phyloP scores from a whole-genome alignment of 306 rosid species.

The Lupinus albus region DNA sequence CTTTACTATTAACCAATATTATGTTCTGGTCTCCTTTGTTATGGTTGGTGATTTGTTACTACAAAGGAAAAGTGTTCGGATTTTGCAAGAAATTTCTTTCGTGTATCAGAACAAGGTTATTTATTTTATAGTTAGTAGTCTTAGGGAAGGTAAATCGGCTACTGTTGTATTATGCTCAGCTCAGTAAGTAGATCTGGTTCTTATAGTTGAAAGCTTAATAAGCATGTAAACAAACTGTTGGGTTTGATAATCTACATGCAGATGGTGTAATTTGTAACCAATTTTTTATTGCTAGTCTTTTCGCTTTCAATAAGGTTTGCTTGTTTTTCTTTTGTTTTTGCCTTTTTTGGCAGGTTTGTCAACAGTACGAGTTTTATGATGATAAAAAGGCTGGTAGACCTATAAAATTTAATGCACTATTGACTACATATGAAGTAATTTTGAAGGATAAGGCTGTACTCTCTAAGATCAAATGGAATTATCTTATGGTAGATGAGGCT shows the following conservation, averaged over 20 bases:
- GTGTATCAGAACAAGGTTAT: background rate
- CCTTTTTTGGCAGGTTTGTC: slow-evolving; percentile 77
- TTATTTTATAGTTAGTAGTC: slow-evolving; percentile 6
- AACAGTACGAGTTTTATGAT: slow-evolving; percentile 85
- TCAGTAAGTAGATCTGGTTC: slow-evolving; percentile 33
- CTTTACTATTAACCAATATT: background rate
- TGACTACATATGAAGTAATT: slow-evolving; percentile 97
- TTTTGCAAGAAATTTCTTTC: background rate
- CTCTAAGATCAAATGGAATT: slow-evolving; percentile 92
- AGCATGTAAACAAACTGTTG: slow-evolving; percentile 1
- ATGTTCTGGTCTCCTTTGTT: background rate
- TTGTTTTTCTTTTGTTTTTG: background rate
- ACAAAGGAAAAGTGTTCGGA: background rate
- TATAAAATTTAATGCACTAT: slow-evolving; percentile 74
- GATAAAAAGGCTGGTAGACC: slow-evolving; percentile 78
- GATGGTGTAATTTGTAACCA: slow-evolving; percentile 27
- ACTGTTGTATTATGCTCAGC: slow-evolving; percentile 21
- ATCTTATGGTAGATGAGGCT: slow-evolving; percentile 99
- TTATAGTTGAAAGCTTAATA: slow-evolving; percentile 19
- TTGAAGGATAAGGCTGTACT: slow-evolving; percentile 91
- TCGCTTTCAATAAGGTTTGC: background rate
- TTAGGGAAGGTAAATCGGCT: slow-evolving; percentile 1
- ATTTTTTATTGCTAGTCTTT: background rate
- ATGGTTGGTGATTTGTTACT: slow-evolving; percentile 7
- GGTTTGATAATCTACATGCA: slow-evolving; percentile 13